Base-by-base conservation (phyloP, 1,284 basidiomycete species). In the Quambalaria eucalypti region DNA sequence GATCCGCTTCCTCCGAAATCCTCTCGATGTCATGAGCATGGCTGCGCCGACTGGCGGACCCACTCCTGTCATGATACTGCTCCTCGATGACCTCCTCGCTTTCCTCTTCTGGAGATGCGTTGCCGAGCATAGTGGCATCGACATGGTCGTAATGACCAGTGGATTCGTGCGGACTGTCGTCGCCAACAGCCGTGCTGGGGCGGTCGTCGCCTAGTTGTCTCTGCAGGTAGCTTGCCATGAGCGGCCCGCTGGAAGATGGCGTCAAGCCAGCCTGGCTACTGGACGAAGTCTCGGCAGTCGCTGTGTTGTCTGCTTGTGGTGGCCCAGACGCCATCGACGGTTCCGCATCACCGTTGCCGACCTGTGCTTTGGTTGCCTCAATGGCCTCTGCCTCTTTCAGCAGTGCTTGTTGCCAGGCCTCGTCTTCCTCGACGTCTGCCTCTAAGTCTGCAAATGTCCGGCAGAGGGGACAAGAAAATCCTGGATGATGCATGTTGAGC, bases 401-500 rank as follows among this genome's bases (percentile, higher is more conserved):
- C 23, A 69, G 60, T 16, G 66, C 61, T 33, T 54, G 62, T 47
- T 70, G 69, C 69, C 69, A 70, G 10, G 60, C 71, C 33, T 71
- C 73, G 42, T 74, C 72, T 23, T 73, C 62, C 76, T 97, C 92
- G 36, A 97, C 91, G 73, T 98, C 93, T 57, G 92, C 91, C 52
- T 97, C 91, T 12, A 98, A 82, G 73, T 97, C 88, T 10, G 90
- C 90, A 73, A 88, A 95, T 4, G 75, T 76, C 10, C 78, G 66
- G 77, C 93, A 98, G 7, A 98, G 83, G 0, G 93, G 95, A 69
- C 93, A 98, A 6, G 85, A 88, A 78, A 98, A 98, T 2, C 89
- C 88, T 0, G 93, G 90, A 68, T 93, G 85, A 77, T 97, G 91
- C 30, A 69, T 66, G 65, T 87, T 82, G 42, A 98, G 81, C 16